A percentile compares a stretch with the other conserved stretches of the same genome.
Evolutionary conservation across 2,329 filamentous ascomycete species (phyloP).

Genomic region (Nemania sp.): DNA sequence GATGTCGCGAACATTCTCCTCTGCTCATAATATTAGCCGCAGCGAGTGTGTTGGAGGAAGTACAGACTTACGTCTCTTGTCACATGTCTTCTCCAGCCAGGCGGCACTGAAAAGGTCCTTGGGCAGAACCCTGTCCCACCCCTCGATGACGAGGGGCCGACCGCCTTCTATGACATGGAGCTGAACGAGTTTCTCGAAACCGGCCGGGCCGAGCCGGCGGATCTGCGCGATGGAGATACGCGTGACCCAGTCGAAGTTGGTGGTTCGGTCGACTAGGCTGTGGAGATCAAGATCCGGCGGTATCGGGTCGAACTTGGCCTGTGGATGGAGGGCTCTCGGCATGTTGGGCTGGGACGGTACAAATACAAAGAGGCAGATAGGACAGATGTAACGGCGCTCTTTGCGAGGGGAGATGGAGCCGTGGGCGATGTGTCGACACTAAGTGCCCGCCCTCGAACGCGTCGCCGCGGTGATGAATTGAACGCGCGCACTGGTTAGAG

Average conservation of each 20-base stretch:
- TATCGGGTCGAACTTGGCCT: slow-evolving; percentile 90
- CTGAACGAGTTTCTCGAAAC: slow-evolving; percentile 83
- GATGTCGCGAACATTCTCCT: slow-evolving; percentile 84
- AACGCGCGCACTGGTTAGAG: background rate
- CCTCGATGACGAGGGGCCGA: slow-evolving; percentile 87
- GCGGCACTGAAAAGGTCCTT: slow-evolving; percentile 74
- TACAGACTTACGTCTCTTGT: slow-evolving; percentile 69
- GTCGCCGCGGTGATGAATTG: slow-evolving; percentile 4
- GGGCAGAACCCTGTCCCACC: slow-evolving; percentile 77
- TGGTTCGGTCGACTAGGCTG: slow-evolving; percentile 72
- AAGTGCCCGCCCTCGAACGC: slow-evolving; percentile 10
- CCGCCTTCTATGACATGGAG: slow-evolving; percentile 83
- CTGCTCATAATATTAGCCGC: slow-evolving; percentile 48
- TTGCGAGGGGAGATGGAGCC: background rate
- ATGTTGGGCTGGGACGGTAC: slow-evolving; percentile 51
- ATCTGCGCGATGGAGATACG: slow-evolving; percentile 80
- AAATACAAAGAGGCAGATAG: background rate
- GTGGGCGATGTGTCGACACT: background rate
- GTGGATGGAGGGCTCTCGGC: slow-evolving; percentile 74
- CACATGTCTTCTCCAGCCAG: slow-evolving; percentile 80
- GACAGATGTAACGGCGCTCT: background rate
- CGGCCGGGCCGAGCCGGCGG: slow-evolving; percentile 71
- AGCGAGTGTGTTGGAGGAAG: background rate
- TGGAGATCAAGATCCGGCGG: slow-evolving; percentile 81
- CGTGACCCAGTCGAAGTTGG: slow-evolving; percentile 86